Percentiles rank a stretch among this genome's conserved stretches.
These are phyloP conservation scores for Penicillium flavigenum DNA, from an alignment of 495 filamentous ascomycete genomes.

Conservation along the genomic window DNA sequence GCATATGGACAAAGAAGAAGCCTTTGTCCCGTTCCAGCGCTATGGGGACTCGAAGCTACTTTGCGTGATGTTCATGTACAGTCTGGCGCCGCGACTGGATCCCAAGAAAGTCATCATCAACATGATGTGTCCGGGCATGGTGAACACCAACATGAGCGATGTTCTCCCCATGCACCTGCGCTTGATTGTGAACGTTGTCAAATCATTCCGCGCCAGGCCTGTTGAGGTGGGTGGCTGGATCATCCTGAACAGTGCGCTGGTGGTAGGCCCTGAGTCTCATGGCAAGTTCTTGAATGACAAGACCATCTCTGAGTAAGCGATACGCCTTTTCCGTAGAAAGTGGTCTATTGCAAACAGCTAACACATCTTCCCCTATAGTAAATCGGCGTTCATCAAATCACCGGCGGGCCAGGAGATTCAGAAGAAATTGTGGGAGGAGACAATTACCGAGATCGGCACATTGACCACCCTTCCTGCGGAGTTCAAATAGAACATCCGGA, in stretches of 20 bases:
- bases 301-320: background rate
- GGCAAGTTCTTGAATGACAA: background rate
- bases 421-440: background rate
- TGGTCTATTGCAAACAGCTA: background rate
- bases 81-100: constrained; percentile 27
- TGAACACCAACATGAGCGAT: constrained; percentile 17
- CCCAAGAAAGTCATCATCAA: constrained; percentile 21
- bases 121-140: constrained; percentile 27
- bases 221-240: background rate
- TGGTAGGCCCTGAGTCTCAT: background rate
- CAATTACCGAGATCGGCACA: background rate
- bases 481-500: background rate
- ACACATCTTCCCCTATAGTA: background rate
- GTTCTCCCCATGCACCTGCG: background rate
- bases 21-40: constrained; percentile 15
- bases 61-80: constrained; percentile 31
- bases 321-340: background rate
- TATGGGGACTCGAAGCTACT: constrained; percentile 36
- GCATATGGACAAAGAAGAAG: constrained; percentile 26
- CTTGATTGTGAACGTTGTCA: background rate
- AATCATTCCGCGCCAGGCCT: background rate
- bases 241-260: background rate
- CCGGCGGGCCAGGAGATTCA: background rate
- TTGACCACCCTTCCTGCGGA: background rate
- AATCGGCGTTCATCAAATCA: background rate